Evolutionary conservation across 129 eudicot species (phyloP), one percentile per base, ranked within the genome.

Genomic region (Flaveria linearis): DNA sequence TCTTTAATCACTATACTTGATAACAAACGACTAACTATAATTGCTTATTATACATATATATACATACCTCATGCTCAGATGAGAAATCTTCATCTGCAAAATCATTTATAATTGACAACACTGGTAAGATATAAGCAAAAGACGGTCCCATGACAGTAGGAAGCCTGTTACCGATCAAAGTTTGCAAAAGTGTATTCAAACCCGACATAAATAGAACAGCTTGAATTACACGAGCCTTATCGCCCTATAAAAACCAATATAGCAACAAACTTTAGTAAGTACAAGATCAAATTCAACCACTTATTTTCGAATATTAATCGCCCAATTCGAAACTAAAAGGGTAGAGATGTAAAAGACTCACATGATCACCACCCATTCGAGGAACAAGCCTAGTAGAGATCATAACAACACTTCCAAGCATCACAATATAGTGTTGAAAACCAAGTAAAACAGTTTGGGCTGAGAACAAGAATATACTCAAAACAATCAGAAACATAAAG

Each of bases 71-170:
- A 65, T 83, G 99, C 78, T 86, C 96, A 7, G 76, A 79, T 30
- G 52, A 13, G 78, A 85, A 94, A 7, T 74, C 64, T 77, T 86
- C 87, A 53, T 86, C 85, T 58, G 76, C 63, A 16, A 87, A 72
- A 75, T 94, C 97, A 13, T 85, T 87, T 75, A 91, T 86, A 74
- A 87, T 82, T 4, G 90, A 67, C 78, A 86, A 49, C 10, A 87
- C 96, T 0, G 97, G 68, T 73, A 91, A 86, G 71, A 84, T 25
- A 83, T 87, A 94, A 52, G 96, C 96, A 84, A 87, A 94, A 2
- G 99, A 94, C 3, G 99, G 99, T 46, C 99, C 99, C 97, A 94
- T 94, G 72, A 94, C 99, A 1, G 96, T 89, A 45, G 99, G 99
- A 66, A 94, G 96, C 69, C 99, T 85, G 60, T 89, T 87, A 62